Percentiles rank a stretch among this genome's conserved stretches.
Conservation (phyloP, 2,329 filamentous ascomycete genomes). For the Myriosclerotinia scirpicola region DNA sequence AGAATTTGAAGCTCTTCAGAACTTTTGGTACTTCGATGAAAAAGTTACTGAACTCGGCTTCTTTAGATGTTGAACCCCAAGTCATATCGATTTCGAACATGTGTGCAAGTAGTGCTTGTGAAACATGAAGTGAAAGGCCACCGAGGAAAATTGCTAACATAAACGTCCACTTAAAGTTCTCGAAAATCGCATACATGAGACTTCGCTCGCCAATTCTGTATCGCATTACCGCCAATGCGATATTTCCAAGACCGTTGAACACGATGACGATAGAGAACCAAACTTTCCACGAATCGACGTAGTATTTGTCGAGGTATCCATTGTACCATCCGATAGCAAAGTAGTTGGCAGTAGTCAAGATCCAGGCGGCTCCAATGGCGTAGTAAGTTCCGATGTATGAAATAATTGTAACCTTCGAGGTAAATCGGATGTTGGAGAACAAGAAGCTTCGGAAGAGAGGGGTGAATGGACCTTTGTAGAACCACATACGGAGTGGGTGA, state of each 20-base stretch:
- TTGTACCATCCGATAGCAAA: slow-evolving; percentile 76
- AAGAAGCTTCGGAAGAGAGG: slow-evolving; percentile 75
- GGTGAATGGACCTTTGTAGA: slow-evolving; percentile 73
- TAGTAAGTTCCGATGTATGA: slow-evolving; percentile 81
- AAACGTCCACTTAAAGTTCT: slow-evolving; percentile 73
- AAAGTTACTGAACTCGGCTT: slow-evolving; percentile 78
- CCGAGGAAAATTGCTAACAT: slow-evolving; percentile 79
- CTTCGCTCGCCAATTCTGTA: slow-evolving; percentile 67
- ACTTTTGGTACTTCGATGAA: slow-evolving; percentile 82
- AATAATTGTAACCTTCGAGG: slow-evolving; percentile 73
- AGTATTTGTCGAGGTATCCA: slow-evolving; percentile 76
- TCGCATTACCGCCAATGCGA: slow-evolving; percentile 69
- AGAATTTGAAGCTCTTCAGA: slow-evolving; percentile 66
- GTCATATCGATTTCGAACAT: slow-evolving; percentile 85
- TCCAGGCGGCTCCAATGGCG: slow-evolving; percentile 73
- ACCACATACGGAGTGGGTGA: slow-evolving; percentile 73
- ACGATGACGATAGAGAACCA: slow-evolving; percentile 80
- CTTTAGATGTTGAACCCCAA: slow-evolving; percentile 83
- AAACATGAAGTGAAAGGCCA: slow-evolving; percentile 77
- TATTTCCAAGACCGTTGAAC: slow-evolving; percentile 73
- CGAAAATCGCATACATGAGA: slow-evolving; percentile 56
- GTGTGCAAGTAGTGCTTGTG: slow-evolving; percentile 75
- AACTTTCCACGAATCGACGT: slow-evolving; percentile 74
- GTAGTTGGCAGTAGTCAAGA: slow-evolving; percentile 72
- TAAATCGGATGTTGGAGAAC: slow-evolving; percentile 69